These are phyloP conservation scores for Helotiales sp. DNA, from an alignment of 2,329 filamentous ascomycete genomes.

Conservation along the genomic window DNA sequence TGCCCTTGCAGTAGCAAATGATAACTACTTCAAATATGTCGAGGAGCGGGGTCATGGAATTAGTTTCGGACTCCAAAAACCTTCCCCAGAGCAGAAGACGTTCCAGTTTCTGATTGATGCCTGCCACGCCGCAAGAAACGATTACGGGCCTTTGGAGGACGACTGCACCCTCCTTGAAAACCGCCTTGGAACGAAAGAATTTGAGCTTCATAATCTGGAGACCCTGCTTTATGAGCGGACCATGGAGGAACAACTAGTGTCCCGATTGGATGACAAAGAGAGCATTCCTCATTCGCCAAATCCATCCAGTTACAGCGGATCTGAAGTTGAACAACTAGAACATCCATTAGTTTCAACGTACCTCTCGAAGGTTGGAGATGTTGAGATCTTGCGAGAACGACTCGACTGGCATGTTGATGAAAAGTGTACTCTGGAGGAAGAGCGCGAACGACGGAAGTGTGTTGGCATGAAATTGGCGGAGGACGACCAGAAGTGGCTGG, in stretches of 20 bases:
- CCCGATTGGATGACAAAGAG: too few species aligned
- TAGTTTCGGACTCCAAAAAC: background rate
- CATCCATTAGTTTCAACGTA: conserved; percentile 31
- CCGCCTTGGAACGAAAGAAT: conserved; percentile 24
- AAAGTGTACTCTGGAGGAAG: conserved; percentile 20
- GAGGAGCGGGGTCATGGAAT: background rate
- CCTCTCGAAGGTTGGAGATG: conserved; percentile 26
- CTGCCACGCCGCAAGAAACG: conserved; percentile 27
- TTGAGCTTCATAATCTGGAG: conserved; percentile 18
- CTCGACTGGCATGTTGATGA: conserved; percentile 27
- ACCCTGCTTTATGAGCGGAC: conserved; percentile 17
- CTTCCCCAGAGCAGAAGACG: background rate
- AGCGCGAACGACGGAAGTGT: conserved; percentile 1
- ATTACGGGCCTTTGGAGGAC: conserved; percentile 34
- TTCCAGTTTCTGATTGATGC: conserved; percentile 12
- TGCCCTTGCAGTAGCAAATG: conserved; percentile 18
- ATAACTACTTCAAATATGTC: conserved; percentile 19
- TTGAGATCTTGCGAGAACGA: conserved; percentile 30
- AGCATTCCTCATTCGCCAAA: background rate
- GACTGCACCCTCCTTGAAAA: conserved; percentile 33
- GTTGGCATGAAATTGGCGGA: conserved; percentile 11
- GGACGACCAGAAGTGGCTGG: conserved; percentile 32
- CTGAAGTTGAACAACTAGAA: conserved; percentile 7
- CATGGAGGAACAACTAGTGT: too few species aligned
- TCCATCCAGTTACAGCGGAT: conserved; percentile 1